phyloP scores from a whole-genome alignment of 495 filamentous ascomycete species.

The Articulospora tetracladia region DNA sequence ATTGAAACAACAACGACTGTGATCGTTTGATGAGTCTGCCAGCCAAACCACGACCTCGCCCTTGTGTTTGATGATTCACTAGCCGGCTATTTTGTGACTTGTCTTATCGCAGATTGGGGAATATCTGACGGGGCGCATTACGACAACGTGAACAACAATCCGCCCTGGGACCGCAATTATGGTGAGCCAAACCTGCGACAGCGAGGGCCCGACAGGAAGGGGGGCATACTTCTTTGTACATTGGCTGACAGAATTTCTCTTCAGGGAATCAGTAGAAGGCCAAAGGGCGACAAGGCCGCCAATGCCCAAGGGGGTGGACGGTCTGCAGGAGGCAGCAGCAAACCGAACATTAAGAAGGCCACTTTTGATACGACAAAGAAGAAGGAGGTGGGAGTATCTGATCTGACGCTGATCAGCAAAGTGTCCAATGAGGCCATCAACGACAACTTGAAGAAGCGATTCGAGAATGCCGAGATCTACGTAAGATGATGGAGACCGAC shows the following conservation, averaged over 20 bases:
- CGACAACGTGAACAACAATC: background rate
- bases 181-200: background rate
- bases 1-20: background rate
- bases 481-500: conserved; percentile 39
- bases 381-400: conserved; percentile 98
- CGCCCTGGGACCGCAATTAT: background rate
- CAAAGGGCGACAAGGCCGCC: conserved; percentile 52
- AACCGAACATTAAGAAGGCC: conserved; percentile 85
- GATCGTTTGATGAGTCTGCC: background rate
- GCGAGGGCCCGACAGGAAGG: background rate
- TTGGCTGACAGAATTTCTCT: conserved; percentile 8
- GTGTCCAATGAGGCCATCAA: conserved; percentile 99
- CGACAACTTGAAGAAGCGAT: conserved; percentile 95
- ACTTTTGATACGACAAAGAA: conserved; percentile 94
- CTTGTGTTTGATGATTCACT: background rate
- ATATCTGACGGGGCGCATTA: background rate
- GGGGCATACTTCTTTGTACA: conserved; percentile 17
- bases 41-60: background rate
- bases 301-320: conserved; percentile 59
- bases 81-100: background rate
- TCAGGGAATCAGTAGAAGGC: conserved; percentile 53
- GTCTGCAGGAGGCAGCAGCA: conserved; percentile 43
- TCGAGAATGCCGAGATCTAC: conserved; percentile 96
- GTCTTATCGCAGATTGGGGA: background rate
- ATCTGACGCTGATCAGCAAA: conserved; percentile 95